Base-by-base conservation (phyloP, 1,284 basidiomycete species). In the Grifola frondosa region DNA sequence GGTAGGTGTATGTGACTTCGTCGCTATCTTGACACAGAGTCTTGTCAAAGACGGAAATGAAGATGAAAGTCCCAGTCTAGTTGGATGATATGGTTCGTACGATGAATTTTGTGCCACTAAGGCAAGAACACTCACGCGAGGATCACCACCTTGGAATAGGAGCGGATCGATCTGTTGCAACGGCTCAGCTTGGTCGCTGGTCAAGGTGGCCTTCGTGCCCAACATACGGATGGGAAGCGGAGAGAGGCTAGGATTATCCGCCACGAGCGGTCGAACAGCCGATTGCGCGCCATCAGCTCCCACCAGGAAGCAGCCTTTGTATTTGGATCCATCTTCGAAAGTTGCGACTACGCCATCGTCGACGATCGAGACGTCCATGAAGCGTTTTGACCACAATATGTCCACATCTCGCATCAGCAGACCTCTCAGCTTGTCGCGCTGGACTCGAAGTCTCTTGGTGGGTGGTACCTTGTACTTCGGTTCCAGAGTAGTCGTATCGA, bases 241-340 rank as follows among this genome's bases (percentile, higher is more conserved):
- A 6, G 8, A 8, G 13, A 31, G 30, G 6, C 30, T 31, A 8
- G 30, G 30, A 6, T 31, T 6, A n/a, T n/a, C n/a, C n/a, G n/a
- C n/a, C n/a, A 51, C 35, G 22, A 72, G 54, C 3, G 59, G 55
- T 22, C 72, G 67, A 11, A 71, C 60, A 36, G 57, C 58, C 11
- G 71, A 73, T 64, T 68, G 71, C 6, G 70, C 60, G 7, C 74
- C 73, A 40, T 76, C 74, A 10, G 74, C 74, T 12, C 74, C 74
- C 15, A 77, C 56, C 21, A 75, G 56, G 30, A 71, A 9, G 31
- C 13, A 17, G 8, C 30, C 30, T 31, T 6, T 31, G 13, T 31
- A 31, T 31, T 6, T 17, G 8, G 30, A 31, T 15, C 30, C 30
- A n/a, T 31, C 30, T 17, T n/a, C n/a, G 30, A 31, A 31, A n/a